Conservation (phyloP, 371 early-diverging fungal genomes). For the Mucor saturninus region DNA sequence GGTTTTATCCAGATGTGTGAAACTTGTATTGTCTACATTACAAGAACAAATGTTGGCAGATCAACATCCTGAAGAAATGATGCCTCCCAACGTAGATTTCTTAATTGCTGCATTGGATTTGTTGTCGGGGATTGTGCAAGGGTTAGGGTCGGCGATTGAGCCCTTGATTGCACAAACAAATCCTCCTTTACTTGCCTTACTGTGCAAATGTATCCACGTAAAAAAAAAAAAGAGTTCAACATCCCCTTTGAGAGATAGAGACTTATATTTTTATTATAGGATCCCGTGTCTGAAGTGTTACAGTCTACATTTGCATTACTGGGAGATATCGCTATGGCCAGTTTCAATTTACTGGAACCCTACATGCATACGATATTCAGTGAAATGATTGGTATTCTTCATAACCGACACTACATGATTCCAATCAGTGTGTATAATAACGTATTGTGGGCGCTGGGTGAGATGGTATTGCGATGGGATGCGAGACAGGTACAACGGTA, state of each 20-base stretch:
- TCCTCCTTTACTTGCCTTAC: constrained; percentile 68
- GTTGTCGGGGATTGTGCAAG: constrained; percentile 85
- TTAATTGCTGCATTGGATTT: constrained; percentile 89
- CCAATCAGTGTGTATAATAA: constrained; percentile 85
- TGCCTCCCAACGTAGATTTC: constrained; percentile 82
- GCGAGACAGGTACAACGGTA: constrained; percentile 15
- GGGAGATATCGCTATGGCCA: constrained; percentile 88
- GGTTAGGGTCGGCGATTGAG: constrained; percentile 70
- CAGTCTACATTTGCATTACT: constrained; percentile 93
- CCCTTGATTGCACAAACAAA: constrained; percentile 66
- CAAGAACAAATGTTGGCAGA: constrained; percentile 56
- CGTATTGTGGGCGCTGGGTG: constrained; percentile 94
- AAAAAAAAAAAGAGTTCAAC: neutral
- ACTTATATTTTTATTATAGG: constrained; percentile 43
- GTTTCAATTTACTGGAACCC: constrained; percentile 51
- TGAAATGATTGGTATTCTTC: constrained; percentile 68
- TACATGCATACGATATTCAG: constrained; percentile 11
- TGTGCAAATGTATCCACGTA: constrained; percentile 74
- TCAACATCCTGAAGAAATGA: constrained; percentile 55
- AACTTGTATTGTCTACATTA: constrained; percentile 71
- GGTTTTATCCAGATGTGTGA: constrained; percentile 80
- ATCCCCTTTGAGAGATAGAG: neutral
- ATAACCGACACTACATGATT: constrained; percentile 45
- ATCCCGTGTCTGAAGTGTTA: constrained; percentile 82
- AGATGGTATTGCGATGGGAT: constrained; percentile 83